These are phyloP conservation scores for Tremella fuciformis DNA, from an alignment of 768 basidiomycete species.

Conservation along the genomic window DNA sequence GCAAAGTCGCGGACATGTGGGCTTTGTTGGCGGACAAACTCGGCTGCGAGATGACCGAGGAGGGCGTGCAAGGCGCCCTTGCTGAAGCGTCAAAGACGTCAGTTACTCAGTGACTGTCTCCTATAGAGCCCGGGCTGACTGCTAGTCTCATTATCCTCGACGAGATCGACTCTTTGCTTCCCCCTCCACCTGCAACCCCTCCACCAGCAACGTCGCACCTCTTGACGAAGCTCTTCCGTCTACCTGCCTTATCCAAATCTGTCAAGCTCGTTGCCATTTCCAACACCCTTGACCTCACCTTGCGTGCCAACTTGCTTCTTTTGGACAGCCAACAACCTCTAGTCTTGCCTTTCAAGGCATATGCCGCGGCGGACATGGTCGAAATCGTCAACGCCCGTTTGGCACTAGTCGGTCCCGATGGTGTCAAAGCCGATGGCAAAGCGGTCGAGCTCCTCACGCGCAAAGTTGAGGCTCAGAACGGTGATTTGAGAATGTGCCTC, in stretches of 20 bases:
- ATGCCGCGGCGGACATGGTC: slow-evolving; percentile 46
- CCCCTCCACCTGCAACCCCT: slow-evolving; percentile 34
- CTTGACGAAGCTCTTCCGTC: slow-evolving; percentile 47
- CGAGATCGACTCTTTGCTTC: slow-evolving; percentile 52
- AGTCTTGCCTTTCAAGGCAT: slow-evolving; percentile 51
- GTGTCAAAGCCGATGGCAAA: slow-evolving; percentile 46
- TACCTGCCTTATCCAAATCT: slow-evolving; percentile 33
- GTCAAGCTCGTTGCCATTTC: slow-evolving; percentile 52
- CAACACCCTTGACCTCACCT: slow-evolving; percentile 53
- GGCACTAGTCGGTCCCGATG: slow-evolving; percentile 12
- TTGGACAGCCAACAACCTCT: slow-evolving; percentile 37
- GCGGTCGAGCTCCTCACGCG: slow-evolving; percentile 50
- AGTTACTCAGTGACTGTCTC: slow-evolving; percentile 3
- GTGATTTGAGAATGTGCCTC: slow-evolving; percentile 51
- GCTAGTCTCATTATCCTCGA: slow-evolving; percentile 51
- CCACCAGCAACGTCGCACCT: slow-evolving; percentile 45
- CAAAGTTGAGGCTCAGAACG: slow-evolving; percentile 53
- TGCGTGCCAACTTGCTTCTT: slow-evolving; percentile 46
- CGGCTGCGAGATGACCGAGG: slow-evolving; percentile 36
- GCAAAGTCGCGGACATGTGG: slow-evolving; percentile 47
- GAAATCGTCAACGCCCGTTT: slow-evolving; percentile 49
- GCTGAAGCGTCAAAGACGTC: slow-evolving; percentile 20
- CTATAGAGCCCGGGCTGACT: slow-evolving; percentile 6
- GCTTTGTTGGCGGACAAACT: slow-evolving; percentile 38
- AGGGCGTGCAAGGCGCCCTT: slow-evolving; percentile 21